These are phyloP conservation scores for Cryptococcus sp. DNA, from an alignment of 1,284 basidiomycete species.

Conservation along the genomic window DNA sequence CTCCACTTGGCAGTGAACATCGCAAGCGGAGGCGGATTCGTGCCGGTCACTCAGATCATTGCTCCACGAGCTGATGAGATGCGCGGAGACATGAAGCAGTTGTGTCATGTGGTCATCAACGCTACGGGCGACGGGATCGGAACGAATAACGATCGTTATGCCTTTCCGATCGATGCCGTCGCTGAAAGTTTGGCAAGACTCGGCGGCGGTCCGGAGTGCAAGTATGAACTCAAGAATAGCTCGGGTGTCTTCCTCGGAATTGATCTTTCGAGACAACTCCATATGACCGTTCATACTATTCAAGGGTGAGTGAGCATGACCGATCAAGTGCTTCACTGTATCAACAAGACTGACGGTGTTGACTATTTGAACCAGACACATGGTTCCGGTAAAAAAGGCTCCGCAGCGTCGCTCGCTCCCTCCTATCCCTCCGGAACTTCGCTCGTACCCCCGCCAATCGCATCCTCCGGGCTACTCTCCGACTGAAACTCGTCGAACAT, in stretches of 20 bases:
- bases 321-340: neutral
- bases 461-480: neutral
- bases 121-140: too few relatives aligned
- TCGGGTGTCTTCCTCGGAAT: slow-evolving; percentile 6
- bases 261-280: slow-evolving; percentile 5
- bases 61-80: neutral
- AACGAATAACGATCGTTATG: neutral
- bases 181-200: slow-evolving; percentile 8
- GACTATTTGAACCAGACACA: neutral
- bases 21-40: neutral
- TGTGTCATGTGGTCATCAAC: too few relatives aligned
- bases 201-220: slow-evolving; percentile 1
- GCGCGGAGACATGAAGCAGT: too few relatives aligned
- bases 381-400: neutral
- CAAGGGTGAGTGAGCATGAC: slow-evolving; percentile 11
- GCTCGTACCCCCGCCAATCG: too few relatives aligned
- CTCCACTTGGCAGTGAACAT: slow-evolving; percentile 6
- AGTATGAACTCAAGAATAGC: slow-evolving; percentile 11
- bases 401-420: neutral
- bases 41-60: slow-evolving; percentile 5
- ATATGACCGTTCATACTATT: slow-evolving; percentile 4
- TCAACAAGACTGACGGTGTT: neutral
- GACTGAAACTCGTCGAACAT: slow-evolving; percentile 35
- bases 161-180: slow-evolving; percentile 10
- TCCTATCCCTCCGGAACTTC: too few relatives aligned